phyloP scores from a whole-genome alignment of 2,329 filamentous ascomycete species.

The Ceratocystis colombiana region DNA sequence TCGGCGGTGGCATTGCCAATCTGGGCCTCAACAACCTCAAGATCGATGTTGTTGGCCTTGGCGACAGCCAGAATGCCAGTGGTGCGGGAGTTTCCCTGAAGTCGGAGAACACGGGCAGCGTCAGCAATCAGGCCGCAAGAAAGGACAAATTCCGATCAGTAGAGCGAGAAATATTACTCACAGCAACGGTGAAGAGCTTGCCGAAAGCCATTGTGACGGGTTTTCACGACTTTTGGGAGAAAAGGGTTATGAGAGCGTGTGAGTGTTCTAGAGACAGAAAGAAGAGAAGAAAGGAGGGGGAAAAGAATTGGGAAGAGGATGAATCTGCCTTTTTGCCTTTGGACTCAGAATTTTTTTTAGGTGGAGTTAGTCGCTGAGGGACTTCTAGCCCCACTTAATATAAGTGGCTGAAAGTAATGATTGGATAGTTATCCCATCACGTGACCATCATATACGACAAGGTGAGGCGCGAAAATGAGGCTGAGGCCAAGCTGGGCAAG shows the following conservation, averaged over 20 bases:
- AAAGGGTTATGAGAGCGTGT: constrained; percentile 27
- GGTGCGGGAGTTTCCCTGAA: constrained; percentile 78
- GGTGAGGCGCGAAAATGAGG: constrained; percentile 23
- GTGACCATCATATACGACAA: constrained; percentile 6
- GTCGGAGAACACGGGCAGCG: constrained; percentile 28
- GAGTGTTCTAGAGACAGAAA: constrained; percentile 30
- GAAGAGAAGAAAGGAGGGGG: constrained; percentile 27
- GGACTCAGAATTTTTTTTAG: constrained; percentile 25
- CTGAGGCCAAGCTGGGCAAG: constrained; percentile 18
- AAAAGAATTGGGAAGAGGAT: constrained; percentile 20
- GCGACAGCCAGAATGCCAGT: constrained; percentile 83
- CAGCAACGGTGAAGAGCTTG: constrained; percentile 85
- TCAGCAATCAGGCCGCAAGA: constrained; percentile 30
- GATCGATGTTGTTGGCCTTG: constrained; percentile 91
- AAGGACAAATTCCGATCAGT: constrained; percentile 26
- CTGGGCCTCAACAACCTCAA: constrained; percentile 70
- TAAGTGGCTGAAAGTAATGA: constrained; percentile 16
- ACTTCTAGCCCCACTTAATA: constrained; percentile 15
- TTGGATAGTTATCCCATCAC: constrained; percentile 4
- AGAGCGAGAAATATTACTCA: constrained; percentile 38
- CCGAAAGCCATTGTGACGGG: constrained; percentile 79
- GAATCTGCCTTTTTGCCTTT: constrained; percentile 24
- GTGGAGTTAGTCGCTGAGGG: constrained; percentile 24
- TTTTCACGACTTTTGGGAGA: constrained; percentile 25
- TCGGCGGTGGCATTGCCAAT: constrained; percentile 57